Evolutionary conservation across 1,139 yeast genomes (phyloP).

Genomic region (Yamadazyma spencermartinsiae): DNA sequence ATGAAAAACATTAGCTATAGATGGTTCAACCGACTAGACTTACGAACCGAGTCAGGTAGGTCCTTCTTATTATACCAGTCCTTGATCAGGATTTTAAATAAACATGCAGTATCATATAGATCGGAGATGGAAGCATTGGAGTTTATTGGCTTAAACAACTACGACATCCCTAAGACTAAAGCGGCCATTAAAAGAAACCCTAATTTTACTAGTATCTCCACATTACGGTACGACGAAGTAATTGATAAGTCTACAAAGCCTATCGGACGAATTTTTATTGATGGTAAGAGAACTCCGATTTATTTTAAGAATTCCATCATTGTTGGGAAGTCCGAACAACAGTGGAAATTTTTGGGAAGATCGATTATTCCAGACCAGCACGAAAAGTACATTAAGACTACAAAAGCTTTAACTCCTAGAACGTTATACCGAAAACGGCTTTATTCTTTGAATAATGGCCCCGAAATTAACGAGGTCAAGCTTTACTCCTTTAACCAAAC

Average conservation of each 20-base stretch:
- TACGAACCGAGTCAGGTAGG: slow-evolving; percentile 32
- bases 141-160: slow-evolving; percentile 26
- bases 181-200: slow-evolving; percentile 35
- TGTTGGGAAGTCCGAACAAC: slow-evolving; percentile 37
- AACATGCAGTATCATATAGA: slow-evolving; percentile 5
- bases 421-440: slow-evolving; percentile 24
- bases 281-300: slow-evolving; percentile 19
- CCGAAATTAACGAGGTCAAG: slow-evolving; percentile 23
- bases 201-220: slow-evolving; percentile 27
- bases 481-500: slow-evolving; percentile 34
- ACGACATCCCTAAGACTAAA: slow-evolving; percentile 26
- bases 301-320: slow-evolving; percentile 26
- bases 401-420: slow-evolving; percentile 24
- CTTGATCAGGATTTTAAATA: slow-evolving; percentile 24
- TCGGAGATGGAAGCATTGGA: slow-evolving; percentile 23
- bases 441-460: slow-evolving; percentile 21
- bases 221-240: slow-evolving; percentile 35
- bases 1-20: slow-evolving; percentile 36
- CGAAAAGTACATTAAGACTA: slow-evolving; percentile 22
- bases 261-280: slow-evolving; percentile 19
- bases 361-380: slow-evolving; percentile 26
- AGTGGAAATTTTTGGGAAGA: slow-evolving; percentile 42
- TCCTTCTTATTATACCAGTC: slow-evolving; percentile 29
- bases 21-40: slow-evolving; percentile 32
- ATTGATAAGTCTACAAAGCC: slow-evolving; percentile 15